Base-by-base conservation (phyloP, 176 grass and related monocot species). In the Luzula sylvatica region DNA sequence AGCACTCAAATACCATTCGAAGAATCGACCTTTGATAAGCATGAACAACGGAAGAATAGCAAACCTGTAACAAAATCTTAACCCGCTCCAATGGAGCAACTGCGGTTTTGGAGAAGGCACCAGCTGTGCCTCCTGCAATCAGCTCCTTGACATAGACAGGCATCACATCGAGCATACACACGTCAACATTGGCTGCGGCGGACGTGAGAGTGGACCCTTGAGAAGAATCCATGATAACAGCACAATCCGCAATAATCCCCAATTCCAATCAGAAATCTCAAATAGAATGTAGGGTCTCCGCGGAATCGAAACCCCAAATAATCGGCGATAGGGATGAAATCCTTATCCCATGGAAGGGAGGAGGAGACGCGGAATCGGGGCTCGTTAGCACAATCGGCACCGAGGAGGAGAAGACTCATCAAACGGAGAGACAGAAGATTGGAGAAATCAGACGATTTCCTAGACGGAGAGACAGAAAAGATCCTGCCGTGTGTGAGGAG, bases 81-180 rank as follows among this genome's bases (percentile, higher is more conserved):
- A 95, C 57, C 12, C 89, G 89, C 68, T 95, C 89, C 52, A 95
- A 58, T 15, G 89, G 89, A 60, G 89, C 89, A 23, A 95, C 86
- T 23, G 89, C 76, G 2, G 89, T 95, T 59, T 95, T 95, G 24
- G 89, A 87, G 70, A 95, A 84, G 11, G 83, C 89, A 2, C 89
- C 89, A 14, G 89, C 89, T 8, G 82, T 79, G 20, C 89, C 89
- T 15, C 89, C 89, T 38, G 89, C 83, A 5, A 95, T 58, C 59
- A 95, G 71, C 59, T 95, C 89, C 63, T 88, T 95, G 35, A 82
- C 83, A 53, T 88, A 95, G 11, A 88, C 77, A 38, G 89, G 89
- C 38, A 95, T 38, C 3, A 75, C 38, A 72, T 95, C 89, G 60
- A 95, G 64, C 46, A 52, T 46, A 58, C 72, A 70, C 56, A 95